Conservation (phyloP, 2,329 filamentous ascomycete genomes). For the Gaeumannomyces tritici region DNA sequence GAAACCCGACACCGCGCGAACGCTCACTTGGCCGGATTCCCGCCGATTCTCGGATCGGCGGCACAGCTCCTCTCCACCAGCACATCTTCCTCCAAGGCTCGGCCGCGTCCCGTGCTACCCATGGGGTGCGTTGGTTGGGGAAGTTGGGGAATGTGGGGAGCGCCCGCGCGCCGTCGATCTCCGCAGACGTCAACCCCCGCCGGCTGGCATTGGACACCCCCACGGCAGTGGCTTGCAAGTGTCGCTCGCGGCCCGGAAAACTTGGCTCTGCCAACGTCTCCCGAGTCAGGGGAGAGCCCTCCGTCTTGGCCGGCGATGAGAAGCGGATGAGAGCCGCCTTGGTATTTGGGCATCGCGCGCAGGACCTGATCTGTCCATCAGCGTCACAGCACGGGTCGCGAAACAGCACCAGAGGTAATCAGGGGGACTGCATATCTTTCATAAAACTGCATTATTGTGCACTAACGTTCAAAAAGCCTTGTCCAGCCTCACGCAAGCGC, state of each 20-base stretch:
- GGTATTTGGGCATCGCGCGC: too few species aligned
- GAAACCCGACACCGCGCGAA: not conserved
- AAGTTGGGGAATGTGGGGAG: too few species aligned
- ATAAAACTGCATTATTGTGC: too few species aligned
- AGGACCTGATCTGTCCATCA: too few species aligned
- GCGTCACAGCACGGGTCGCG: too few species aligned
- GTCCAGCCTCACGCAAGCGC: too few species aligned
- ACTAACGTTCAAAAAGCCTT: too few species aligned
- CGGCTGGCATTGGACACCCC: not conserved
- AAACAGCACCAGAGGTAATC: too few species aligned
- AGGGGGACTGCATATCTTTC: too few species aligned
- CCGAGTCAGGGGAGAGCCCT: not conserved
- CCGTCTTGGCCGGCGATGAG: conserved; percentile 18
- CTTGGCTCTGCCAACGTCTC: not conserved
- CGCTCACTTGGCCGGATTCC: too few species aligned
- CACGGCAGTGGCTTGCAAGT: not conserved
- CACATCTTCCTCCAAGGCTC: not conserved
- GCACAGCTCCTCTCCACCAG: not conserved
- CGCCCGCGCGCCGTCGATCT: not conserved
- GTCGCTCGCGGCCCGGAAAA: not conserved
- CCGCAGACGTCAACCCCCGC: not conserved
- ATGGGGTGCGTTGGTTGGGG: not conserved
- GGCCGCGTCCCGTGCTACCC: too few species aligned
- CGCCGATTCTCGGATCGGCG: not conserved
- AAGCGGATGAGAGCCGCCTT: too few species aligned